Evolutionary conservation across 208 protist species (phyloP), one percentile per base, ranked within the genome.

Genomic region (Acanthamoeba castellanii): DNA sequence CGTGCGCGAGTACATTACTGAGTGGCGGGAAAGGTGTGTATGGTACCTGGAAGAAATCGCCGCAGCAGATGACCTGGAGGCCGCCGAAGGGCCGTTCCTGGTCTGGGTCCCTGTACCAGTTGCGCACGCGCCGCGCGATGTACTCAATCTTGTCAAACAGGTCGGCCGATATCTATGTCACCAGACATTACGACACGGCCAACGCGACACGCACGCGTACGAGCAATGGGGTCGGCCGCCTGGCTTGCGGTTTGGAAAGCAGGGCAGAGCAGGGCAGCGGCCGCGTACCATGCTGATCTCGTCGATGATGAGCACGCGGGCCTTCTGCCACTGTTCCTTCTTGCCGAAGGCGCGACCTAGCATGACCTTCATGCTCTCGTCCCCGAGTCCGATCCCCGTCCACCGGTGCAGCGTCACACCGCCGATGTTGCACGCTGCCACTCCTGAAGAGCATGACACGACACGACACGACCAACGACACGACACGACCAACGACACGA

Each of bases 141-240:
- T 70, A 57, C 20, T 97, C 95, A 16, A 97, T 55, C 47, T 96
- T 96, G 55, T 97, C 96, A 13, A 97, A 97, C 0, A 97, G 61
- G 8, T 95, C 45, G 0, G 78, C 74, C 6, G 92, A 92, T 47
- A 45, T 64, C 52, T n/a, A n/a, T 55, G 61, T 55, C 11, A 4
- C 5, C 25, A 27, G 9, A 50, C 25, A 9, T n/a, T 1, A 11
- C 14, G 11, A 22, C 25, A n/a, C n/a, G n/a, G n/a, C n/a, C n/a
- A n/a, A 87, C 45, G 8, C 25, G 37, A 8, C 52, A 57, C 52
- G 52, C 52, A 57, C 52, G 16, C 52, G 16, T 5, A 18, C 52
- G 52, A 57, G 13, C 37, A 42, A 42, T 42, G 52, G 16, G 52
- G 6, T 57, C 16, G 52, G 20, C 2, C 27, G 13, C 5, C 5